Base-by-base conservation (phyloP, 2,329 filamentous ascomycete genomes). In the Clonostachys chloroleuca region DNA sequence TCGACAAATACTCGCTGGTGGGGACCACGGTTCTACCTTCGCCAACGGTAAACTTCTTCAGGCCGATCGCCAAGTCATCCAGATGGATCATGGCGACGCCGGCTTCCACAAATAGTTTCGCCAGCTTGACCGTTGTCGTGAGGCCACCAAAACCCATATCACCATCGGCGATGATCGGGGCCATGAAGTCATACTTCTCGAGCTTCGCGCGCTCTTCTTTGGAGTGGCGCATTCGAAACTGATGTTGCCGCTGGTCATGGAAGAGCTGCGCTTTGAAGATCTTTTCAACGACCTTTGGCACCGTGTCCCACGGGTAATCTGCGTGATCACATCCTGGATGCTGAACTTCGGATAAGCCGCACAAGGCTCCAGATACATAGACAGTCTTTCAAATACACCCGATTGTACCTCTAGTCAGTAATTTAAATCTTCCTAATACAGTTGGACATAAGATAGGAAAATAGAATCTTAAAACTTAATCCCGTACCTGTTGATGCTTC, bases 51-150 rank as follows among this genome's bases (percentile, higher is more conserved):
- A 70, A 72, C 52, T 70, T 71, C 55, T 71, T 70, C 54, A 69
- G 59, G 6, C 68, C 68, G 18, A 70, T 66, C 0, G 68, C 68
- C 33, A 71, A 53, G 47, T 71, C 68, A 46, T 72, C 68, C 5
- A 72, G 58, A 45, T 71, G 68, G 41, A 71, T 66, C 62, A 69
- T 69, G 10, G 68, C 68, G 2, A 68, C 68, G 6, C 68, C 68
- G 13, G 62, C 59, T 41, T 69, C 68, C n/a, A 70, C 66, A 47
- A 72, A 69, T n/a, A 60, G 56, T 24, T 59, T 56, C 6, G 63
- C 61, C 58, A 69, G 62, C 57, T 72, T 70, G 56, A 70, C 63
- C 5, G 62, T 64, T 3, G 57, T 60, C 1, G 68, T 70, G 42
- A 70, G 49, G 12, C 59, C 61, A 6, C 67, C 68, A 40, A 72